These are phyloP conservation scores for Penicillium sclerotigenum DNA, from an alignment of 2,329 filamentous ascomycete genomes.

Conservation along the genomic window DNA sequence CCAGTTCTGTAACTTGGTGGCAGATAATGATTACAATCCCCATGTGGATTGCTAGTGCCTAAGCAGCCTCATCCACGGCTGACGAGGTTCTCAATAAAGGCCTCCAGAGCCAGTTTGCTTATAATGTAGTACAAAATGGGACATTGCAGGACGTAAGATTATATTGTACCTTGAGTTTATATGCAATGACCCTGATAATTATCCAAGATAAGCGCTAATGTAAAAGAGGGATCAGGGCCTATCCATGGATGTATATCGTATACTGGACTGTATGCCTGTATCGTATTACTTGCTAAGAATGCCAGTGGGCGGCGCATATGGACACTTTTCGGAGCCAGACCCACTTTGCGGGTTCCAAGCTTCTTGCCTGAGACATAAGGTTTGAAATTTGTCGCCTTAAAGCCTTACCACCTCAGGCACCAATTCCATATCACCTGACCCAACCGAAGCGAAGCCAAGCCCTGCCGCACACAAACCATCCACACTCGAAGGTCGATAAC, in stretches of 20 bases:
- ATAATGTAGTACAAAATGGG: background rate
- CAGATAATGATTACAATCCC: background rate
- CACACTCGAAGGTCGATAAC: slow-evolving; percentile 35
- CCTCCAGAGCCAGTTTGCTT: background rate
- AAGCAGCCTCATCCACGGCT: background rate
- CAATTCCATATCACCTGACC: slow-evolving; percentile 33
- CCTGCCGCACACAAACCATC: slow-evolving; percentile 42
- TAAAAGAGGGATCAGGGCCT: no score
- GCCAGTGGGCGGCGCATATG: background rate
- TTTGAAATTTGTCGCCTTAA: background rate
- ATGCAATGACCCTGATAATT: no score
- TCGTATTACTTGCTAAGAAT: background rate
- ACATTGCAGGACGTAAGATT: background rate
- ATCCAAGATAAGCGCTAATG: background rate
- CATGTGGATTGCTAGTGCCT: background rate
- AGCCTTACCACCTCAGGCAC: slow-evolving; percentile 24
- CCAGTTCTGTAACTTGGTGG: no score
- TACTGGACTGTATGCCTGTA: background rate
- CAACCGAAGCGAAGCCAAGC: slow-evolving; percentile 40
- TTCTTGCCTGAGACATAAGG: background rate
- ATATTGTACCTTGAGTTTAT: no score
- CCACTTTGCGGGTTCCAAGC: background rate
- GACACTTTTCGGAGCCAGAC: no score
- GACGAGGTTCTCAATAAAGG: background rate
- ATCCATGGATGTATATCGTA: background rate